phyloP scores from a whole-genome alignment of 495 filamentous ascomycete species.

The Durotheca rogersii region DNA sequence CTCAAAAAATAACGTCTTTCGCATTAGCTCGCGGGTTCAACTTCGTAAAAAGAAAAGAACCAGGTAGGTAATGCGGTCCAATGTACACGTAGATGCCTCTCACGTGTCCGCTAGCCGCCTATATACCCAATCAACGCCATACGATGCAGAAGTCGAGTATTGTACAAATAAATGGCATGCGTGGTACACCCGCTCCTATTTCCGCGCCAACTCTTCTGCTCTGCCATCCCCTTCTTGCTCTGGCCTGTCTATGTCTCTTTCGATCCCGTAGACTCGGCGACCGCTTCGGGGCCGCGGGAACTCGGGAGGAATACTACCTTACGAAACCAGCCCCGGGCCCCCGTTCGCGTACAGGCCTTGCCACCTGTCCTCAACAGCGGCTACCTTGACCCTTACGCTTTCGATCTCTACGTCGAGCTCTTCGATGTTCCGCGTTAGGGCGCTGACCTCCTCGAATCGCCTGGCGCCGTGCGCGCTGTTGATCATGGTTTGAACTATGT shows the following conservation, averaged over 20 bases:
- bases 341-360: conserved; percentile 47
- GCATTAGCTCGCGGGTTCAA: no score
- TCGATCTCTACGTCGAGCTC: conserved; percentile 85
- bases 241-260: background rate
- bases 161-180: conserved; percentile 1
- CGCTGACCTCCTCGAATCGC: conserved; percentile 86
- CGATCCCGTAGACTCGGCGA: no score
- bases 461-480: conserved; percentile 74
- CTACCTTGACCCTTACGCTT: conserved; percentile 56
- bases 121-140: conserved; percentile 33
- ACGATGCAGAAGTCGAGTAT: conserved; percentile 28
- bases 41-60: background rate
- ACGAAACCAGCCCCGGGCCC: conserved; percentile 11
- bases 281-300: background rate
- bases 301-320: background rate
- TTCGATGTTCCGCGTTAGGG: conserved; percentile 75
- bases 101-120: no score
- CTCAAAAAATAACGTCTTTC: no score
- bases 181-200: background rate
- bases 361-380: conserved; percentile 55
- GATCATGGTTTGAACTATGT: conserved; percentile 88
- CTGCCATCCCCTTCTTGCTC: no score
- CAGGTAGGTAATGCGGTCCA: no score
- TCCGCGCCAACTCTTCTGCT: background rate
- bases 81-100: no score